phyloP scores from a whole-genome alignment of 768 basidiomycete genomes.

The Tulasnella sp. region DNA sequence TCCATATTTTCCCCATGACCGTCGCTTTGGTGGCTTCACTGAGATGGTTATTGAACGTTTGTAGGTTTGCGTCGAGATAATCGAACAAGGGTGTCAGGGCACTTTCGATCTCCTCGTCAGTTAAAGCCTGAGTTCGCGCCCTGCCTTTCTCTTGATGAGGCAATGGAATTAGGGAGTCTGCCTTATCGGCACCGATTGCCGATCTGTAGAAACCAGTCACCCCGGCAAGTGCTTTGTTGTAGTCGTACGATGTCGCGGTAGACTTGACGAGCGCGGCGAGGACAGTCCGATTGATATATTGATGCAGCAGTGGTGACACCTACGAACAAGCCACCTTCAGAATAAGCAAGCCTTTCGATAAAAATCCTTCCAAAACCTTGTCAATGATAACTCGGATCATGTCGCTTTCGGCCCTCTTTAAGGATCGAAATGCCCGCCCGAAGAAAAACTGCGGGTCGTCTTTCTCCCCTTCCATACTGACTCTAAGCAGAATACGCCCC shows the following conservation, averaged over 20 bases:
- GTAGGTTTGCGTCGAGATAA: slow-evolving; percentile 90
- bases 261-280: slow-evolving; percentile 71
- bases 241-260: slow-evolving; percentile 54
- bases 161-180: slow-evolving; percentile 71
- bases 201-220: slow-evolving; percentile 75
- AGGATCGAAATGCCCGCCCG: slow-evolving; percentile 84
- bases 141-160: slow-evolving; percentile 68
- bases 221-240: slow-evolving; percentile 82
- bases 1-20: slow-evolving; percentile 93
- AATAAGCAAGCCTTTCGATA: not conserved
- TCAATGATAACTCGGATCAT: slow-evolving; percentile 96
- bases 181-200: slow-evolving; percentile 53
- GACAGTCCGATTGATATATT: slow-evolving; percentile 69
- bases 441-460: slow-evolving; percentile 98
- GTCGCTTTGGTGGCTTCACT: slow-evolving; percentile 78
- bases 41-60: slow-evolving; percentile 81
- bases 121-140: slow-evolving; percentile 68
- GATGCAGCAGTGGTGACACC: slow-evolving; percentile 92
- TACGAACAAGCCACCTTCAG: slow-evolving; percentile 29
- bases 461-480: slow-evolving; percentile 99
- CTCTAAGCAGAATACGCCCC: slow-evolving; percentile 75
- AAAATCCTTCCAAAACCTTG: slow-evolving; percentile 53
- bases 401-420: slow-evolving; percentile 89
- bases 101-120: slow-evolving; percentile 89
- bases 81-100: slow-evolving; percentile 90